Evolutionary conservation across 2,329 filamentous ascomycete species (phyloP).

Genomic region (Metarhizium brunneum): DNA sequence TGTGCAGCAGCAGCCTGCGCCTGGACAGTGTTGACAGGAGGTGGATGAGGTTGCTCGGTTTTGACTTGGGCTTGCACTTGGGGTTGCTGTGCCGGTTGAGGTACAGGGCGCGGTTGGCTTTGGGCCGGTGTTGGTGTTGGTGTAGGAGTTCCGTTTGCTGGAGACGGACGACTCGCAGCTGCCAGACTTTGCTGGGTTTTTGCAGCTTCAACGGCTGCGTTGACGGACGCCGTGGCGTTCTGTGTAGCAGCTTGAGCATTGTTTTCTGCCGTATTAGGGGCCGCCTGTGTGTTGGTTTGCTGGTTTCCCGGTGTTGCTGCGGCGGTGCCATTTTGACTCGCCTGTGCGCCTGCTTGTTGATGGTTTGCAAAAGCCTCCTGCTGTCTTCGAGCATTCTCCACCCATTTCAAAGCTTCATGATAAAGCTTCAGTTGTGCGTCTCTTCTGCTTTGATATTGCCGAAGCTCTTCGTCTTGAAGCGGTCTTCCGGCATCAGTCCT

Average conservation of each 20-base stretch:
- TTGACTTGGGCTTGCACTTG: constrained; percentile 16
- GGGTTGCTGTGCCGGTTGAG: constrained; percentile 16
- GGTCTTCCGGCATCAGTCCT: constrained; percentile 32
- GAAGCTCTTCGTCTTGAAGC: constrained; percentile 37
- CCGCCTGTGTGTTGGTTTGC: constrained; percentile 13
- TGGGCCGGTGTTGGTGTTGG: constrained; percentile 10
- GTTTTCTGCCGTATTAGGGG: constrained; percentile 14
- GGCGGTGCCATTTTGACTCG: constrained; percentile 14
- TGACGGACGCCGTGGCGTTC: constrained; percentile 28
- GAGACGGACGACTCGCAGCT: constrained; percentile 18
- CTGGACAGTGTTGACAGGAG: constrained; percentile 40
- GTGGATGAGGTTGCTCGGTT: constrained; percentile 26
- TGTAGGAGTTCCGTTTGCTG: constrained; percentile 18
- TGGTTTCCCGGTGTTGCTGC: constrained; percentile 16
- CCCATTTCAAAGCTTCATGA: constrained; percentile 36
- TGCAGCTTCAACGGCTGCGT: constrained; percentile 34
- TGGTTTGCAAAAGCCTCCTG: constrained; percentile 24
- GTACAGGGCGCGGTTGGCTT: constrained; percentile 18
- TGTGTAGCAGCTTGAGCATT: constrained; percentile 21
- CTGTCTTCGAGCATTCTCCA: constrained; percentile 37
- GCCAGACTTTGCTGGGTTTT: constrained; percentile 31
- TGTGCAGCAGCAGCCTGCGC: constrained; percentile 31
- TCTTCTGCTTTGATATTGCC: constrained; percentile 32
- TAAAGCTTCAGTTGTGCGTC: constrained; percentile 35
- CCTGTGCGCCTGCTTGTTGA: constrained; percentile 9